Evolutionary conservation across 768 basidiomycete genomes (phyloP).

Genomic region (Russula emetica): DNA sequence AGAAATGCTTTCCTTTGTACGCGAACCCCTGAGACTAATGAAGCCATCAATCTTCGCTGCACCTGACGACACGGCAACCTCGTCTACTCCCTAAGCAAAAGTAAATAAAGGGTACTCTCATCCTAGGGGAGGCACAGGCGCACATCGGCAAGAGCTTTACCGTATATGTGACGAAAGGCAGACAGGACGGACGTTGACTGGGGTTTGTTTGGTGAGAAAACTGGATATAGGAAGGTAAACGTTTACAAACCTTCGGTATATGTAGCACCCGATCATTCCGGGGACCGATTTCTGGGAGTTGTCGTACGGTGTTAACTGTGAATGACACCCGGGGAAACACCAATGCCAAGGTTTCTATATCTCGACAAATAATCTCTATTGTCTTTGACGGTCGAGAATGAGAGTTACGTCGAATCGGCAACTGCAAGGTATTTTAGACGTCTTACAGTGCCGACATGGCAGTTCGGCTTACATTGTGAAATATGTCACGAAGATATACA

Average conservation of each 20-base stretch:
- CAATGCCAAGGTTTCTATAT: conserved; percentile 69
- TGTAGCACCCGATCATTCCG: conserved; percentile 48
- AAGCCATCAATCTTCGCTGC: conserved; percentile 70
- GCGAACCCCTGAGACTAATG: conserved; percentile 71
- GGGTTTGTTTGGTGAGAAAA: neutral
- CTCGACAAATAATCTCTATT: conserved; percentile 61
- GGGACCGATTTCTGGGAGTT: conserved; percentile 35
- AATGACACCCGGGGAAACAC: conserved; percentile 70
- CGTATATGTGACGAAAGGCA: conserved; percentile 71
- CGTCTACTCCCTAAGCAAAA: conserved; percentile 58
- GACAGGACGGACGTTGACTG: conserved; percentile 63
- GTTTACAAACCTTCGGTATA: conserved; percentile 56
- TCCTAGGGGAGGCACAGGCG: conserved; percentile 27
- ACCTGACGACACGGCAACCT: conserved; percentile 48
- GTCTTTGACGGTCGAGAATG: conserved; percentile 59
- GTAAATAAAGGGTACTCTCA: conserved; percentile 10
- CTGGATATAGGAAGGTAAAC: neutral
- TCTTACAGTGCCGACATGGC: conserved; percentile 6
- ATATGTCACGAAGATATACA: conserved; percentile 82
- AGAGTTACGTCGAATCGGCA: conserved; percentile 74
- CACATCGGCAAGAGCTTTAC: conserved; percentile 67
- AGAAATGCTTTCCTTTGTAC: conserved; percentile 55
- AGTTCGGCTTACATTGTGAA: conserved; percentile 65
- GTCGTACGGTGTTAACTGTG: conserved; percentile 54
- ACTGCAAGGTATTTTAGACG: conserved; percentile 39